Base-by-base conservation (phyloP, 2,329 filamentous ascomycete genomes). In the Chaetomium sp. region DNA sequence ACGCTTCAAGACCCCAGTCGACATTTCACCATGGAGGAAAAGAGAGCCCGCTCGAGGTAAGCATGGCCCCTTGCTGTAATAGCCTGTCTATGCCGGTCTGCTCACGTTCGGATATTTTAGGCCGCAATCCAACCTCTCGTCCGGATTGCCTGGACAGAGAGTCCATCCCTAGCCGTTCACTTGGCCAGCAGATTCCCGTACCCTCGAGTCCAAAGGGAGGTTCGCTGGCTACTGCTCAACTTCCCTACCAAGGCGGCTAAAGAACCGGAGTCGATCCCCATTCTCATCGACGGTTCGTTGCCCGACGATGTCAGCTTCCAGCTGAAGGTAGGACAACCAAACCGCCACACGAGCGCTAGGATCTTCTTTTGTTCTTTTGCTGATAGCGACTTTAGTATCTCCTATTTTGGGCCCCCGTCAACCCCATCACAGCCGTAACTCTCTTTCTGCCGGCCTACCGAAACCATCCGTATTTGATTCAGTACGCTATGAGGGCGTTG, bases 401-500 rank as follows among this genome's bases (percentile, higher is more conserved):
- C 19, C 81, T 99, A 1, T 97, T 91, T 79, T 99, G 95, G 95
- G 86, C 90, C 25, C 88, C 95, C 0, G 89, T 97, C 35, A 97
- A 97, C 73, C 95, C 95, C 0, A 90, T 97, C 67, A 95, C 93
- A 10, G 93, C 96, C 0, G 89, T 96, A 7, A 97, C 93, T 0
- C 93, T 96, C 78, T 98, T 99, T 80, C 76, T 97, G 70, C 96
- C 96, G 0, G 88, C 90, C 0, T 99, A 96, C 76, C 88, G 89
- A 49, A 94, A 97, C 72, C 90, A 99, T 73, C 91, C 96, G 0
- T 96, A 93, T 77, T 84, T 99, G 60, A 87, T 98, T 47, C 96
- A 99, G 76, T 99, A 98, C 76, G 95, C 95, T 1, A 96, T 99
- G 89, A 87, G 93, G 72, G 92, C 95, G 3, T 78, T 99, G 56